Percentiles rank a stretch among this genome's conserved stretches.
Evolutionary conservation across 495 filamentous ascomycete genomes (phyloP).

Genomic region (Aspergillus asperescens): DNA sequence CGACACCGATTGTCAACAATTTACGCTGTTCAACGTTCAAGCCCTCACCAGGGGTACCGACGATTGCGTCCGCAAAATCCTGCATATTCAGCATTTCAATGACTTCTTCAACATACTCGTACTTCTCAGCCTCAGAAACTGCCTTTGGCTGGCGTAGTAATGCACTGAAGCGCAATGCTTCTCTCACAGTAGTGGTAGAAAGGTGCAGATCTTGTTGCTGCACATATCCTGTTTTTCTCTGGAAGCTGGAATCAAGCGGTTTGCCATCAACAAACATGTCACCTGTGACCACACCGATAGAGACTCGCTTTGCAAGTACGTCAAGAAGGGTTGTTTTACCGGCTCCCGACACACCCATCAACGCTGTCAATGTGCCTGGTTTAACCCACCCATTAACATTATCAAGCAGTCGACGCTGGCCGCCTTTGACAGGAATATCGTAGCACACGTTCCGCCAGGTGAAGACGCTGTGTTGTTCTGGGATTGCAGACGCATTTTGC

Average conservation of each 20-base stretch:
- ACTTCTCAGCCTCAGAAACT: conserved; percentile 43
- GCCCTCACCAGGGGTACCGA: conserved; percentile 48
- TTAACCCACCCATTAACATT: conserved; percentile 63
- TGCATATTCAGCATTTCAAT: conserved; percentile 50
- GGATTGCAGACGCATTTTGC: conserved; percentile 26
- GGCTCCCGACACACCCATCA: conserved; percentile 59
- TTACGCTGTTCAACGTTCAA: conserved; percentile 93
- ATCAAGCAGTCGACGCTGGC: conserved; percentile 53
- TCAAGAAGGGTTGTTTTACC: conserved; percentile 66
- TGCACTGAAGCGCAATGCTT: conserved; percentile 76
- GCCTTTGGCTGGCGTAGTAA: conserved; percentile 71
- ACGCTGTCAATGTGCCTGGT: conserved; percentile 62
- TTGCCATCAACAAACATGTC: conserved; percentile 52
- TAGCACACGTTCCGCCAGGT: conserved; percentile 75
- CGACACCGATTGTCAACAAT: conserved; percentile 83
- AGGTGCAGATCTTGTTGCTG: conserved; percentile 92
- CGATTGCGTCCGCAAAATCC: conserved; percentile 41
- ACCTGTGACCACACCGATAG: conserved; percentile 49
- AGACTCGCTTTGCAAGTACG: conserved; percentile 51
- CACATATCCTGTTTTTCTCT: conserved; percentile 87
- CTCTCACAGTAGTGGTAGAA: conserved; percentile 74
- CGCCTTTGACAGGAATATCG: conserved; percentile 56
- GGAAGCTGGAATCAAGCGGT: conserved; percentile 67
- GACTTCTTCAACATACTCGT: conserved; percentile 47
- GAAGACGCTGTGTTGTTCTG: conserved; percentile 58